A percentile compares a stretch with the other conserved stretches of the same genome.
Conservation (phyloP, 306 rosid genomes). For the Potentilla sterilis region DNA sequence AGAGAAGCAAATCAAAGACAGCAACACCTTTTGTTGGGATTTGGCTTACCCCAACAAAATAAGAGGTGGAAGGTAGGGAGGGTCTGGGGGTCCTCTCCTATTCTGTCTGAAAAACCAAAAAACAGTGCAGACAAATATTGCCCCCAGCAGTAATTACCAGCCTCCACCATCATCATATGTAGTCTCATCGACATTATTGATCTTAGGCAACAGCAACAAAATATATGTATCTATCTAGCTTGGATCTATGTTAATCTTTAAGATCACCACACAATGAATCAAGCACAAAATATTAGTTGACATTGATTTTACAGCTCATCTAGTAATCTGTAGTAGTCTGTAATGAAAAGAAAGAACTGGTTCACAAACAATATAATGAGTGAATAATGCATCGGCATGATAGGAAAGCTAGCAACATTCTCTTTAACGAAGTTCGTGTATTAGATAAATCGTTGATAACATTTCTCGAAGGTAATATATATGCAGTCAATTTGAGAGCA, state of each 20-base stretch:
- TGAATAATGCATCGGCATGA: not conserved
- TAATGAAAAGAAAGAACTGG: not conserved
- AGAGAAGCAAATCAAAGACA: constrained; percentile 25
- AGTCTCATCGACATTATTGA: constrained; percentile 7
- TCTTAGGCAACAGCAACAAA: constrained; percentile 14
- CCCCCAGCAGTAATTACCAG: constrained; percentile 38
- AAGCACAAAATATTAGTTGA: not conserved
- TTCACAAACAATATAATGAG: not conserved
- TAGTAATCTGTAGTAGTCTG: not conserved
- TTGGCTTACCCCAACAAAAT: constrained; percentile 39
- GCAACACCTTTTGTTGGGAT: constrained; percentile 31
- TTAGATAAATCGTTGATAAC: not conserved
- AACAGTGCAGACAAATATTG: constrained; percentile 46
- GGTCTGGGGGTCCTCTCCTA: constrained; percentile 52
- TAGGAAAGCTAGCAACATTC: not conserved
- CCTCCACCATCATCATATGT: constrained; percentile 23
- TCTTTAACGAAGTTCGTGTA: not conserved
- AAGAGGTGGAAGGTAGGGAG: constrained; percentile 54
- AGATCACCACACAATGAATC: not conserved
- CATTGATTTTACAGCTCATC: not conserved
- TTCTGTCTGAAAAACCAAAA: constrained; percentile 45
- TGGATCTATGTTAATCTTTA: not conserved
- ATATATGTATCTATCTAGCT: constrained; percentile 35
- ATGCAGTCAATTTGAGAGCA: not conserved
- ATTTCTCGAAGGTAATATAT: not conserved